A percentile compares a stretch with the other conserved stretches of the same genome.
These are phyloP conservation scores for Tuber borchii DNA, from an alignment of 495 filamentous ascomycete genomes.

Conservation along the genomic window DNA sequence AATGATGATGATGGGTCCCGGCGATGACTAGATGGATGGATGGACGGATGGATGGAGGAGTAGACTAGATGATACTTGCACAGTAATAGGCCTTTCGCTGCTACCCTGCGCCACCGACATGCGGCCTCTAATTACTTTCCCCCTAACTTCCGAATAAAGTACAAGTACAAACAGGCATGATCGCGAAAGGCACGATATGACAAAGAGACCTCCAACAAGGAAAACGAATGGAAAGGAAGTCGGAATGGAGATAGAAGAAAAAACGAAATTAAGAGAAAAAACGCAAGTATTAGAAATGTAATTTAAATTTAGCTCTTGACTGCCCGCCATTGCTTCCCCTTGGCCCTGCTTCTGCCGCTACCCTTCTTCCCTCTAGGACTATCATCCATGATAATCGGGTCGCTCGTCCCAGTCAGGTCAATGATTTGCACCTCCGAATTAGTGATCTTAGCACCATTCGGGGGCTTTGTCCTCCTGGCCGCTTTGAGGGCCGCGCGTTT, in stretches of 20 bases:
- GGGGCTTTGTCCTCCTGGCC: background rate
- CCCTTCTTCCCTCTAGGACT: background rate
- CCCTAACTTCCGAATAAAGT: background rate
- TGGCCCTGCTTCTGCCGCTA: conserved; percentile 7
- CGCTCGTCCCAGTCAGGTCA: conserved; percentile 28
- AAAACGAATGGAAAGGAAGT: background rate
- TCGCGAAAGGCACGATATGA: background rate
- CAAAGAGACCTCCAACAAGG: background rate
- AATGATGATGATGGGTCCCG: background rate
- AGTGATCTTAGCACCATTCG: conserved; percentile 1
- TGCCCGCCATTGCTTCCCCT: conserved; percentile 12
- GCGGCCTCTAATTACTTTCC: background rate
- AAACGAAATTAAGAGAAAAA: background rate
- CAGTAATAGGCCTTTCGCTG: background rate
- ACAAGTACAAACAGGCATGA: background rate
- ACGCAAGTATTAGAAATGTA: background rate
- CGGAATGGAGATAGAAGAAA: background rate
- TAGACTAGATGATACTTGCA: background rate
- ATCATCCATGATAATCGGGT: conserved; percentile 14
- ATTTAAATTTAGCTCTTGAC: conserved; percentile 17
- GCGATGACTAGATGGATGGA: background rate
- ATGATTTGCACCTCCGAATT: conserved; percentile 24
- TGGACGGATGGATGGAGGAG: background rate
- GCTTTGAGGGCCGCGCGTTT: conserved; percentile 1
- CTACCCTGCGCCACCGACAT: background rate